Evolutionary conservation across 2,329 filamentous ascomycete species (phyloP), one percentile per base, ranked within the genome.

Genomic region (Alternaria sp.): DNA sequence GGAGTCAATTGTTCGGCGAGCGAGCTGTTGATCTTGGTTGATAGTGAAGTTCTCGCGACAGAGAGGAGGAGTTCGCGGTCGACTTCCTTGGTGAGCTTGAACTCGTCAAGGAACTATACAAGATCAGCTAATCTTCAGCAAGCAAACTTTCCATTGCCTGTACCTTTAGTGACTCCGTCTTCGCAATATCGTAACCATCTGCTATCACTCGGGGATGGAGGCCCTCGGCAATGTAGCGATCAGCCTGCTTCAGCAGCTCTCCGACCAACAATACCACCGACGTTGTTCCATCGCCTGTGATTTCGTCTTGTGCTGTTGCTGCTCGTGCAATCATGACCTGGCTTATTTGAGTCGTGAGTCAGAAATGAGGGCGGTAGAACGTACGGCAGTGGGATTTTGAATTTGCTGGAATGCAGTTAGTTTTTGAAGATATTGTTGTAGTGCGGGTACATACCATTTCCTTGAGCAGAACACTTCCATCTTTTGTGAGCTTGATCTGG

Each of bases 401-500:
- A 98, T 98, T 88, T 98, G 93, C 83, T 85, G 60, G 9, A 28
- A 24, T 24, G 17, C 9, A 28, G 56, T 71, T 56, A 71, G 66
- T 49, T 21, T 36, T 42, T 46, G 31, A 28, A 28, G 26, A n/a
- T 37, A n/a, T 13, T 41, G 9, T 21, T 33, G 28, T 5, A 17
- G 24, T 28, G 49, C 59, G 26, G 54, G 65, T 40, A 75, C 80
- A 54, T 70, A 86, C 81, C 86, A 89, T 89, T 76, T 89, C 86
- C 72, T 85, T 85, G 71, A 89, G 74, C 67, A 89, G 83, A 61
- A 98, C 94, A 74, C 96, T 97, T 77, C 95, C 95, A 81, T 99
- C 95, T 81, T 99, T 99, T 71, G 95, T 99, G 78, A 99, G 86
- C 83, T 99, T 99, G 83, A 99, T 99, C 88, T 95, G 70, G 76